phyloP scores from a whole-genome alignment of 345 rosid genomes.

The Eucalyptus marginata region DNA sequence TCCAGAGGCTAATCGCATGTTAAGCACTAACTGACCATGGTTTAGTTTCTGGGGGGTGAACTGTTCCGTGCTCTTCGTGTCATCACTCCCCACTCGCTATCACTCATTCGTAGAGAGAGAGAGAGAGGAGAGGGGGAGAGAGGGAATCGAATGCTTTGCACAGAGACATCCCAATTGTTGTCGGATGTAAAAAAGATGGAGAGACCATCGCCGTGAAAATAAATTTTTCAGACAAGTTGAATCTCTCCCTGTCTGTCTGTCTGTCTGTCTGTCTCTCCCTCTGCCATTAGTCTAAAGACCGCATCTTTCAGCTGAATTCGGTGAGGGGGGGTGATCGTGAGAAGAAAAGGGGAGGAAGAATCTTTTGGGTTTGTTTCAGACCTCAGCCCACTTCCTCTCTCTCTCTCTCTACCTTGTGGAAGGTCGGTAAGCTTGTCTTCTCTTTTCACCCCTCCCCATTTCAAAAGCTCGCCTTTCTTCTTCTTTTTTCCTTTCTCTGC shows the following conservation, averaged over 20 bases:
- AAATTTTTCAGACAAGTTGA: background rate
- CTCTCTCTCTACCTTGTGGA: background rate
- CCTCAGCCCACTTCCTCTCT: background rate
- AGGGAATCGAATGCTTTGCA: conserved; percentile 16
- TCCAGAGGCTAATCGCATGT: background rate
- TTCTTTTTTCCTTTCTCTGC: background rate
- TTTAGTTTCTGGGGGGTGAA: background rate
- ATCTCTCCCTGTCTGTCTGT: background rate
- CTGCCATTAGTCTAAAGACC: background rate
- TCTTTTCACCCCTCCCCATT: background rate
- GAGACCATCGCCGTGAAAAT: background rate
- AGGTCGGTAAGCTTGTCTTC: conserved; percentile 2
- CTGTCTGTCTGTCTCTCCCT: background rate
- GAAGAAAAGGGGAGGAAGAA: background rate
- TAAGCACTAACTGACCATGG: background rate
- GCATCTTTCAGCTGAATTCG: background rate
- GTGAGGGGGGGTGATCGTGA: background rate
- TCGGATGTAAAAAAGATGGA: background rate
- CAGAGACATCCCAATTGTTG: conserved; percentile 10
- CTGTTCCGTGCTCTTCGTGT: background rate
- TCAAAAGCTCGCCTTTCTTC: background rate
- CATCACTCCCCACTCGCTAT: background rate
- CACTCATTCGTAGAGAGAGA: background rate
- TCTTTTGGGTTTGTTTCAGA: background rate
- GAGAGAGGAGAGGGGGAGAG: background rate